Evolutionary conservation across 345 rosid species (phyloP), one percentile per base, ranked within the genome.

Genomic region (Salix brachista): DNA sequence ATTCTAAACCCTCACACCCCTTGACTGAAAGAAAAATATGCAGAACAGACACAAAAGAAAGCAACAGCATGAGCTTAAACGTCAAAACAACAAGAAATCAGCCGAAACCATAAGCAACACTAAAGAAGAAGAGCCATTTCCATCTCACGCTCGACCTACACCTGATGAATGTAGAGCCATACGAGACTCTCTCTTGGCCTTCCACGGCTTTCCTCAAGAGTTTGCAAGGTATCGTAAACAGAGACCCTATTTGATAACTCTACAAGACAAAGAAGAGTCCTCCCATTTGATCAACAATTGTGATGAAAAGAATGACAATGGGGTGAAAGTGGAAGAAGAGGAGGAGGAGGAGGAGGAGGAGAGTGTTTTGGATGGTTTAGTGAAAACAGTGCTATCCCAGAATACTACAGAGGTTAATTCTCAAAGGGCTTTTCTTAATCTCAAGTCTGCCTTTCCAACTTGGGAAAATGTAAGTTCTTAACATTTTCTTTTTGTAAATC

Each of bases 331-430:
- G 28, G 83, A 79, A 11, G 77, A 56, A 17, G 80, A 39, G 44
- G 30, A 28, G 30, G 30, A 39, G 28, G 83, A 79, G 11, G 80
- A 41, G 44, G 77, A 56, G 13, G 80, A 80, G 26, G 97, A 91
- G 83, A 90, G 84, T 67, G 97, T 95, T 72, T 84, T 95, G 75
- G 97, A 93, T 78, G 99, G 97, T 41, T 79, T 92, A 56, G 84
- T 92, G 18, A 91, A 90, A 81, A 88, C 89, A 8, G 84, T 92
- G 74, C 87, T 94, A 2, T 91, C 98, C 3, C 98, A 92, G 90
- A 94, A 94, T 79, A 94, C 95, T 4, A 89, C 90, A 37, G 96
- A 92, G 82, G 79, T 68, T 70, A 92, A 92, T 85, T 92, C 94
- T 39, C 85, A 56, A 72, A 88, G 85, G 81, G 99, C 97, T 75